A percentile compares a stretch with the other conserved stretches of the same genome.
phyloP scores from a whole-genome alignment of 768 basidiomycete species.

The Podaxis rugospora region DNA sequence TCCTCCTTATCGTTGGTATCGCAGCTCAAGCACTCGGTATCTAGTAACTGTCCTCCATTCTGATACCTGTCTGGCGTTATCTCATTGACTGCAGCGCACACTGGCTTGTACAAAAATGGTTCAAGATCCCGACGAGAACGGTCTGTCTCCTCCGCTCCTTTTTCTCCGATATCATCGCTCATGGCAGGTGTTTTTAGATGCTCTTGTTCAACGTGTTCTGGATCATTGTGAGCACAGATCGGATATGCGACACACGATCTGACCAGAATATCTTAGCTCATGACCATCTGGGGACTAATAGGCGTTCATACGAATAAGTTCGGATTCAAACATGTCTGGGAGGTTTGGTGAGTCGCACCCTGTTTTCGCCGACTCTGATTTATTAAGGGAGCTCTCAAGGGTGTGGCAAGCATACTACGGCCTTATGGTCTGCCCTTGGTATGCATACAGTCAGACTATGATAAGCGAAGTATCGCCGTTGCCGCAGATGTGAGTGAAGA shows the following conservation, averaged over 20 bases:
- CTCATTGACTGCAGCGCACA: slow-evolving; percentile 37
- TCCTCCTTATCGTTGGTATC: slow-evolving; percentile 64
- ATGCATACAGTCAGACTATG: slow-evolving; percentile 81
- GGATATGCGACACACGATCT: neutral
- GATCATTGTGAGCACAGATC: slow-evolving; percentile 47
- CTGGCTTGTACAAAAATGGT: slow-evolving; percentile 67
- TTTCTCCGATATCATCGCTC: neutral
- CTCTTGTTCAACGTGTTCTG: slow-evolving; percentile 66
- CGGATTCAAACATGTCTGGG: slow-evolving; percentile 83
- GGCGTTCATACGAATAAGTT: slow-evolving; percentile 72
- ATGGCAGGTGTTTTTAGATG: slow-evolving; percentile 41
- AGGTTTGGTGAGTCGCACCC: slow-evolving; percentile 52
- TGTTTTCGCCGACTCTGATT: neutral
- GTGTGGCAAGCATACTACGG: slow-evolving; percentile 68
- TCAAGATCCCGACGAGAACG: slow-evolving; percentile 58
- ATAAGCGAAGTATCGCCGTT: slow-evolving; percentile 74
- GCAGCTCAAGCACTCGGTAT: slow-evolving; percentile 62
- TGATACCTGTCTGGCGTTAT: neutral
- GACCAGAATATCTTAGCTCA: slow-evolving; percentile 32
- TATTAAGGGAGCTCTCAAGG: slow-evolving; percentile 30
- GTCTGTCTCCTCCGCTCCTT: slow-evolving; percentile 25
- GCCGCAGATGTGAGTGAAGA: slow-evolving; percentile 56
- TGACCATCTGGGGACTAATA: slow-evolving; percentile 72
- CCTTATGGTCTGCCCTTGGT: slow-evolving; percentile 75
- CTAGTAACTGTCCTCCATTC: slow-evolving; percentile 41